A percentile compares a stretch with the other conserved stretches of the same genome.
Evolutionary conservation across 2,329 filamentous ascomycete genomes (phyloP).

Genomic region (Sporothrix sp.): DNA sequence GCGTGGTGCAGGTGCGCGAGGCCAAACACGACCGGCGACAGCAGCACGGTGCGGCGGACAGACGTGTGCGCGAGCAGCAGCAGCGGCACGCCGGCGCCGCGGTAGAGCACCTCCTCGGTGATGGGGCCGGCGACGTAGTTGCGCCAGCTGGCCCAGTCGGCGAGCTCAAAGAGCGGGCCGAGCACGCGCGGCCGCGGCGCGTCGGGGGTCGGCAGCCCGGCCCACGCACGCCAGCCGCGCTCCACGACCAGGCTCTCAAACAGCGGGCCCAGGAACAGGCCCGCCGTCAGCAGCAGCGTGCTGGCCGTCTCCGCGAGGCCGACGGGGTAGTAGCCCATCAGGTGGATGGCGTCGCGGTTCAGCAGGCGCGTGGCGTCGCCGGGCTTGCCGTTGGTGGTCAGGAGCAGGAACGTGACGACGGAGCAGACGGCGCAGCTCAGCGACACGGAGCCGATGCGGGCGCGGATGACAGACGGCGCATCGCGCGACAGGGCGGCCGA

Average conservation of each 20-base stretch:
- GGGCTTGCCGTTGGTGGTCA: constrained; percentile 44
- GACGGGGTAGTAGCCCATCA: constrained; percentile 75
- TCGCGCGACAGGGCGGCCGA: constrained; percentile 73
- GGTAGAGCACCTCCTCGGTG: constrained; percentile 91
- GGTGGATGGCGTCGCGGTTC: constrained; percentile 44
- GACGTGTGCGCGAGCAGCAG: constrained; percentile 61
- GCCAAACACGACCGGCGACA: constrained; percentile 82
- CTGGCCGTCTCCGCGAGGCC: constrained; percentile 53
- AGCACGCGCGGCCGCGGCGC: constrained; percentile 18
- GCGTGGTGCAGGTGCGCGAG: constrained; percentile 92
- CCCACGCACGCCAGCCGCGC: constrained; percentile 56
- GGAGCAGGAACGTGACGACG: constrained; percentile 54
- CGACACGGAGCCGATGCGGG: constrained; percentile 71
- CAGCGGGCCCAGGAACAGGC: constrained; percentile 76
- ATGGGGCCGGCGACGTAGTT: constrained; percentile 81
- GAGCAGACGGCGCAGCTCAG: constrained; percentile 63
- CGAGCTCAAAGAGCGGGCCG: constrained; percentile 46
- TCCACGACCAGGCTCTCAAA: constrained; percentile 72
- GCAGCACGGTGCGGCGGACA: constrained; percentile 55
- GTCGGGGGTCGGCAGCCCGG: constrained; percentile 21
- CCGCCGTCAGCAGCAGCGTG: constrained; percentile 58
- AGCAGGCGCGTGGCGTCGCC: constrained; percentile 26
- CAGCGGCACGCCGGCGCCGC: constrained; percentile 73
- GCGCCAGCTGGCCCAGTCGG: constrained; percentile 73
- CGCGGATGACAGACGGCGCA: constrained; percentile 79